Evolutionary conservation across 2,329 filamentous ascomycete genomes (phyloP), one percentile per base, ranked within the genome.

Genomic region (Blastomyces emzantsi): DNA sequence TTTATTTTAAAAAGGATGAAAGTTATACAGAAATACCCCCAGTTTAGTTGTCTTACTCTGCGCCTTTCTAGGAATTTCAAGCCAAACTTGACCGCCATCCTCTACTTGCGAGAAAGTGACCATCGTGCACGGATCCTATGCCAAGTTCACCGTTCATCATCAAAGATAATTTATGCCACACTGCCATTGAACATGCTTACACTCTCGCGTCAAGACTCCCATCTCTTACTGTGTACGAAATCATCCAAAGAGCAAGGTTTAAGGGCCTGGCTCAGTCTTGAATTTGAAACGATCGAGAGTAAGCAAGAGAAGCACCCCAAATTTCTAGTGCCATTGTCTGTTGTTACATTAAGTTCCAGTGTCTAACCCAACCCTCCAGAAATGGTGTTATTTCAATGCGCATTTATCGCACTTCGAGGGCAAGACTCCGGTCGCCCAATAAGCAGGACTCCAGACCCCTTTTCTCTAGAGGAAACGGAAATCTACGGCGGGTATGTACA

Each of bases 361-460:
- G 62, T 65, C 51, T 56, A 56, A 64, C 39, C 58, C 56, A 47
- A 64, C 43, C 39, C 15, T 39, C 3, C 56, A 83, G 81, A 77
- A 58, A 81, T 86, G 79, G 81, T 83, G 2, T 70, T 84, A 1
- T 85, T 86, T 71, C 84, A 82, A 70, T 81, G 78, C 65, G 81
- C 81, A 0, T 80, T 85, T 63, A 71, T 85, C 11, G 83, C 83
- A 0, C 79, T 86, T 73, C 84, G 85, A 65, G 78, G 79, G 9
- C 83, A 86, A 68, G 83, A 86, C 68, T 71, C 73, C 22, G 74
- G 72, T 28, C 72, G 70, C 39, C 77, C 73, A 5, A 73, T 76
- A 39, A 60, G 71, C 25, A 70, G 72, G 2, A 75, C 81, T 17
- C 76, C 80, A 56, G 80, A 83, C 63, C 77, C 79, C 63, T 81